phyloP scores from a whole-genome alignment of 768 basidiomycete genomes.

The Mycena indigotica region DNA sequence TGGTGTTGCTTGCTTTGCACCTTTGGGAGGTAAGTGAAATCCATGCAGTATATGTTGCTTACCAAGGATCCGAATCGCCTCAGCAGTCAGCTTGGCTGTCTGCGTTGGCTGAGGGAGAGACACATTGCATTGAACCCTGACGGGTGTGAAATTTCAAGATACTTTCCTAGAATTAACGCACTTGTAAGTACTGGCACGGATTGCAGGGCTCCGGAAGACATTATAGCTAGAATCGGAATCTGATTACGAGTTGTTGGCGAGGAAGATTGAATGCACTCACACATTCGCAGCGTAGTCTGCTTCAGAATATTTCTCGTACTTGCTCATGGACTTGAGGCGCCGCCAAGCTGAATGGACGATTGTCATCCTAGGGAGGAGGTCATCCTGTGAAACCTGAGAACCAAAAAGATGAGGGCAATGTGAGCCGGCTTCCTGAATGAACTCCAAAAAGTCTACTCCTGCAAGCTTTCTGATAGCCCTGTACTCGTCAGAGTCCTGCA shows the following conservation, averaged over 20 bases:
- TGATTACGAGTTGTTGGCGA: not conserved
- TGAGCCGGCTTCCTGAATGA: slow-evolving; percentile 32
- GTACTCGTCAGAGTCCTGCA: too few relatives aligned
- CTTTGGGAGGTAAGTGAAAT: not conserved
- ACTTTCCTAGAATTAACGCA: slow-evolving; percentile 25
- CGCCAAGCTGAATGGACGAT: slow-evolving; percentile 49
- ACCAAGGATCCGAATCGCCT: slow-evolving; percentile 42
- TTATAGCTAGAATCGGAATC: slow-evolving; percentile 45
- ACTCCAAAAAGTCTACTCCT: slow-evolving; percentile 31
- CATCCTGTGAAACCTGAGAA: slow-evolving; percentile 19
- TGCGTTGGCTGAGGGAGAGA: slow-evolving; percentile 49
- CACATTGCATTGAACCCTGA: slow-evolving; percentile 50
- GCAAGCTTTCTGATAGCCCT: slow-evolving; percentile 28
- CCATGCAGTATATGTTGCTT: not conserved
- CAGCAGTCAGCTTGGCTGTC: slow-evolving; percentile 27
- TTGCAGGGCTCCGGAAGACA: slow-evolving; percentile 48
- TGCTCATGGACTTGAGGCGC: slow-evolving; percentile 44
- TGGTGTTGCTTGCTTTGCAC: slow-evolving; percentile 48
- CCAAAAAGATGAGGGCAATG: slow-evolving; percentile 44
- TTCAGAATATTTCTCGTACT: slow-evolving; percentile 52
- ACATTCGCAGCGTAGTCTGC: slow-evolving; percentile 59
- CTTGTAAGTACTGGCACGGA: slow-evolving; percentile 46
- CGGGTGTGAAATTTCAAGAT: slow-evolving; percentile 4
- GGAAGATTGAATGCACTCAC: slow-evolving; percentile 40
- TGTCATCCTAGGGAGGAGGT: slow-evolving; percentile 40